Evolutionary conservation across 257 asterid species (phyloP), one percentile per base, ranked within the genome.

Genomic region (Solanum boliviense): DNA sequence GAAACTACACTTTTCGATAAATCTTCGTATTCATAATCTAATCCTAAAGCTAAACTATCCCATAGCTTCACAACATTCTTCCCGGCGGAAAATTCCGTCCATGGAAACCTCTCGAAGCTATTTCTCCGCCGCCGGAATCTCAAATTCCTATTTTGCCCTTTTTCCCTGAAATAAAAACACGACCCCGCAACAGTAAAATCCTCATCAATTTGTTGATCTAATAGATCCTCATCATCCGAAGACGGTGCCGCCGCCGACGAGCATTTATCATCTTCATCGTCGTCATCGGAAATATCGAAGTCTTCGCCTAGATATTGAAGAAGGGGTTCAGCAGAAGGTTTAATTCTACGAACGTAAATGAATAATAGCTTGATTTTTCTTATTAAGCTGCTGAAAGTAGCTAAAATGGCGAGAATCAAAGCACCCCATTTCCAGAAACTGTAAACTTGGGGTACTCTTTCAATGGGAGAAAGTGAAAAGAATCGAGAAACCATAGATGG

Each of bases 371-470:
- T 97, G 31, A 95, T 81, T 70, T 93, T 89, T 75, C 62, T 92
- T 48, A 95, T 74, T 85, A 95, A 27, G 88, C 98, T 91, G 90
- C 95, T 91, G 73, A 95, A 94, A 41, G 99, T 92, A 0, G 99
- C 99, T 4, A 92, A 81, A 35, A 97, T 76, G 0, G 98, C 98
- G 5, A 97, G 89, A 89, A 97, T 88, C 4, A 97, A 35, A 23
- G 99, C 99, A 7, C 98, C 98, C 98, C 98, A 97, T 91, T 96
- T 96, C 98, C 98, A 97, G 67, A 95, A 92, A 62, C 88, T 87
- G 86, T 87, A 46, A 81, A 29, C 38, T 46, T 81, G 39, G 3
- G 85, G 65, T 9, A 81, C 27, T 46, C 29, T 91, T 18, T 85
- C 89, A 3, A 89, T 62, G 20, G 88, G 91, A 5, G 94, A 87